Evolutionary conservation across 305 asterid species (phyloP).

Genomic region (Rubia tinctorum): DNA sequence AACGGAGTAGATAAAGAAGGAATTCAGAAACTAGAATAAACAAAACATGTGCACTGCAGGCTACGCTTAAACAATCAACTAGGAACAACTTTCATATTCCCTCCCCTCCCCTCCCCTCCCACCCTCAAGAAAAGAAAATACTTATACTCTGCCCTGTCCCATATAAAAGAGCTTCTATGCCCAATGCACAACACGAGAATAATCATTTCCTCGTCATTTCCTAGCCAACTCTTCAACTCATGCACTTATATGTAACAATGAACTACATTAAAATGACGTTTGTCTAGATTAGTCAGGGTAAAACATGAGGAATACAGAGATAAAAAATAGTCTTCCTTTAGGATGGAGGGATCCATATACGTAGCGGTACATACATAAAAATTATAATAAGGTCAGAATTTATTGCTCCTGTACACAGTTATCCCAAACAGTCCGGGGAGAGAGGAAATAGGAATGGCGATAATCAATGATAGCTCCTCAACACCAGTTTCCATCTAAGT

Average conservation of each 20-base stretch:
- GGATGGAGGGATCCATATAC: neutral
- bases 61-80: neutral
- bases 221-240: neutral
- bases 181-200: neutral
- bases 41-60: neutral
- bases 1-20: conserved; percentile 18
- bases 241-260: neutral
- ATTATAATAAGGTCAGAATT: neutral
- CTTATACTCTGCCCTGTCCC: neutral
- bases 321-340: neutral
- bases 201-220: neutral
- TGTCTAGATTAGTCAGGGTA: neutral
- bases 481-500: neutral
- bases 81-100: neutral
- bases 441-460: neutral
- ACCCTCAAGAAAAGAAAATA: neutral
- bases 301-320: neutral
- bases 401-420: neutral
- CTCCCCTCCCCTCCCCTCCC: neutral
- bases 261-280: neutral
- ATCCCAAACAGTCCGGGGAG: neutral
- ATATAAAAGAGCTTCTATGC: too few relatives aligned
- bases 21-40: conserved; percentile 9
- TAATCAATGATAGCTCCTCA: neutral
- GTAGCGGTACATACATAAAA: neutral